Conservation (phyloP, 495 filamentous ascomycete genomes). For the Talaromyces liani region DNA sequence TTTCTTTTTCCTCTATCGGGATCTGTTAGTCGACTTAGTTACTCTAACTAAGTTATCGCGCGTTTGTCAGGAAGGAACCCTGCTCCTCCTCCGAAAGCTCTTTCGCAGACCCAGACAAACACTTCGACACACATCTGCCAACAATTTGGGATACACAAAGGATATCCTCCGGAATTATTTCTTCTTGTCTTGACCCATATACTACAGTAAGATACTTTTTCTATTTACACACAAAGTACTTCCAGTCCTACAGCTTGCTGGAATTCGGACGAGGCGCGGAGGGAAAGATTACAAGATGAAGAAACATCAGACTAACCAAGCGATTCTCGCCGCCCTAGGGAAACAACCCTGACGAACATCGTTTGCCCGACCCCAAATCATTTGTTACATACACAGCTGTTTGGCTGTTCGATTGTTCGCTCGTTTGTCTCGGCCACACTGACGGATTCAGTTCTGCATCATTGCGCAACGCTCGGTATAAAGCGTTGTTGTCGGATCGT, state of each 20-base stretch:
- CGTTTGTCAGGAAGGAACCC: background rate
- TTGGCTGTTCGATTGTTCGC: background rate
- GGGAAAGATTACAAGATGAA: background rate
- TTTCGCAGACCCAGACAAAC: background rate
- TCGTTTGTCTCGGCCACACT: background rate
- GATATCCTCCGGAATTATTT: background rate
- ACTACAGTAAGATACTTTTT: background rate
- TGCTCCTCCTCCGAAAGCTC: background rate
- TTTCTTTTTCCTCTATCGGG: slow-evolving; percentile 2
- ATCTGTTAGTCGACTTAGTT: background rate
- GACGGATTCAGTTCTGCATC: background rate
- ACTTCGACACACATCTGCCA: background rate
- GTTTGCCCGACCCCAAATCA: background rate
- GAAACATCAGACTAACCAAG: slow-evolving; percentile 1
- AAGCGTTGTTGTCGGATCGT: background rate
- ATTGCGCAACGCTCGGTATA: background rate
- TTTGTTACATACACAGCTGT: background rate
- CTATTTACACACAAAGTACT: background rate
- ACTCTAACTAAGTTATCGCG: background rate
- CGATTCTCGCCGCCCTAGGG: background rate
- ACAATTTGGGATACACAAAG: background rate
- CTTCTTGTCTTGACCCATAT: background rate
- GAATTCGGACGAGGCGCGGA: background rate
- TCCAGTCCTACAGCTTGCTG: background rate
- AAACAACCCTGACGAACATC: background rate